Evolutionary conservation across 306 rosid species (phyloP).

Genomic region (Macrotyloma uniflorum): DNA sequence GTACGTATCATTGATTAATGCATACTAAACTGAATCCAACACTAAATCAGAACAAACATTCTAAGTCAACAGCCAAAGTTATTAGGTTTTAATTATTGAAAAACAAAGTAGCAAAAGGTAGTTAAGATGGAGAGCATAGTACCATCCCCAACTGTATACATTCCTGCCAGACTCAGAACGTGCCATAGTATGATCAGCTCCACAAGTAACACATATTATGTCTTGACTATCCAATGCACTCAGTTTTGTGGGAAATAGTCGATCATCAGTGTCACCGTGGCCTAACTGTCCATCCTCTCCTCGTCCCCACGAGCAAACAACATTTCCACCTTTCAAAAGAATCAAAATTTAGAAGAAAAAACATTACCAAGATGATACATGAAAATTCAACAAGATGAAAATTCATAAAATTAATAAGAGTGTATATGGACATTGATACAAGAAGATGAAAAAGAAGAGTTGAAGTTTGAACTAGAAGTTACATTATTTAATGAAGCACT

Average conservation of each 20-base stretch:
- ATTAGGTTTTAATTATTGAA: conserved; percentile 23
- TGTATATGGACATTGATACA: background rate
- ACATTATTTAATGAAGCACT: background rate
- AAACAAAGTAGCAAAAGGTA: background rate
- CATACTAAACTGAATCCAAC: background rate
- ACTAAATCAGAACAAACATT: conserved; percentile 28
- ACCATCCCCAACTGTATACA: conserved; percentile 99
- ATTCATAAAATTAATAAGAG: background rate
- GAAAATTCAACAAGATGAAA: background rate
- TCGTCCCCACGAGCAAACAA: conserved; percentile 96
- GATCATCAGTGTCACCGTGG: conserved; percentile 87
- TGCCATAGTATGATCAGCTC: conserved; percentile 92
- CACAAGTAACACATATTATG: conserved; percentile 75
- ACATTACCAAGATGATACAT: background rate
- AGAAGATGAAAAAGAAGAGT: background rate
- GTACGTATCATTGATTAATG: background rate
- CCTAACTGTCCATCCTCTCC: conserved; percentile 99
- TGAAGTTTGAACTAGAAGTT: background rate
- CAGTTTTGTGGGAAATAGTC: conserved; percentile 67
- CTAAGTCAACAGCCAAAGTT: background rate
- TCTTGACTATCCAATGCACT: conserved; percentile 78
- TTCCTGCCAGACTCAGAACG: conserved; percentile 54
- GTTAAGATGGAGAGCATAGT: conserved; percentile 39
- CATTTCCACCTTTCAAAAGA: conserved; percentile 66
- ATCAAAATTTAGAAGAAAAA: conserved; percentile 13